phyloP scores from a whole-genome alignment of 2,329 filamentous ascomycete genomes.

The Nothomitra cinnamomea region DNA sequence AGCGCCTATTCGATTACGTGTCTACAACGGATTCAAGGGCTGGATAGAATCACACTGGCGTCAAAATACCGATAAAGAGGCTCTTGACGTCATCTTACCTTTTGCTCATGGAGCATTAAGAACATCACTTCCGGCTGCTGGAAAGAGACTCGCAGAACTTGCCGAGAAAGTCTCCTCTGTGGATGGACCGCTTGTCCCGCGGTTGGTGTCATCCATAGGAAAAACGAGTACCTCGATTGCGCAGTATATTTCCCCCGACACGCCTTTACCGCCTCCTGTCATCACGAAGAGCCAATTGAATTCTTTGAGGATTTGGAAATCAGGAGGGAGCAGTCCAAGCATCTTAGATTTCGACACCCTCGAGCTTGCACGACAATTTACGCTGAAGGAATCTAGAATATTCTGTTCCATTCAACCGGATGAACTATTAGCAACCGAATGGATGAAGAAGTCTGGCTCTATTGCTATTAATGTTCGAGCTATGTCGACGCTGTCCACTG shows the following conservation, averaged over 20 bases:
- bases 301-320: slow-evolving; percentile 56
- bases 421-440: slow-evolving; percentile 79
- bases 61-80: slow-evolving; percentile 59
- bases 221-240: slow-evolving; percentile 67
- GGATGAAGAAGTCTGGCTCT: slow-evolving; percentile 73
- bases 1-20: slow-evolving; percentile 66
- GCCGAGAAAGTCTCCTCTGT: slow-evolving; percentile 59
- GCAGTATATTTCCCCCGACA: slow-evolving; percentile 53
- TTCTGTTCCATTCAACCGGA: slow-evolving; percentile 88
- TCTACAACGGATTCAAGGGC: slow-evolving; percentile 93
- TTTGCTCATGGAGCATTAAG: slow-evolving; percentile 65
- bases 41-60: slow-evolving; percentile 97
- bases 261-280: slow-evolving; percentile 49
- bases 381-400: slow-evolving; percentile 75
- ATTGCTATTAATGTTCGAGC: slow-evolving; percentile 80
- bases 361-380: slow-evolving; percentile 82
- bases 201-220: slow-evolving; percentile 69
- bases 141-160: slow-evolving; percentile 64
- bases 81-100: slow-evolving; percentile 55
- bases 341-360: slow-evolving; percentile 84
- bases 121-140: slow-evolving; percentile 54
- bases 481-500: slow-evolving; percentile 84
- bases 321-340: slow-evolving; percentile 48
- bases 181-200: slow-evolving; percentile 61
- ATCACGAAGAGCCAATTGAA: slow-evolving; percentile 63